phyloP scores from a whole-genome alignment of 257 asterid genomes.

The Solanum piurae region DNA sequence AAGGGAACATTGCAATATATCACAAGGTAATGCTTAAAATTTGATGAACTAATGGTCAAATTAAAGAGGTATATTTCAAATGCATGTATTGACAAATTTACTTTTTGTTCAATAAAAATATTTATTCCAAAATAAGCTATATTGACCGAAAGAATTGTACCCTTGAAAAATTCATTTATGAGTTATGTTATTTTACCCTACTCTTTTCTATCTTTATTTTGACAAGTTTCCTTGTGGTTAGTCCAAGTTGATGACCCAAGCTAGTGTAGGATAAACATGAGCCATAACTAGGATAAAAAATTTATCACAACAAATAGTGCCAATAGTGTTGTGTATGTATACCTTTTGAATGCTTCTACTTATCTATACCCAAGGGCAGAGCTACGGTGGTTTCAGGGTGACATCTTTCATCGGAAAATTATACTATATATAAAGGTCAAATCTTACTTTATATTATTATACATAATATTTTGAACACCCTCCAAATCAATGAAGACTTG shows the following conservation, averaged over 20 bases:
- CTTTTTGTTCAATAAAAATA: background rate
- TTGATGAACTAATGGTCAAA: background rate
- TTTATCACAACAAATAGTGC: background rate
- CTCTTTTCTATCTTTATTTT: background rate
- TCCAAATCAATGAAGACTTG: no score
- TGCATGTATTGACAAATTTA: background rate
- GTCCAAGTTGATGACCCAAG: background rate
- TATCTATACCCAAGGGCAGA: background rate
- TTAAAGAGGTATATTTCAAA: background rate
- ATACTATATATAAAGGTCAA: no score
- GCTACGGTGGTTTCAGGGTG: no score
- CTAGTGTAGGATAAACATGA: background rate
- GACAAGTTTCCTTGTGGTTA: background rate
- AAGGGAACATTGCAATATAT: background rate
- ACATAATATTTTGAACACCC: no score
- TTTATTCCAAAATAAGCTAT: no score
- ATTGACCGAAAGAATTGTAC: background rate
- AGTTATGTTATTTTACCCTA: background rate
- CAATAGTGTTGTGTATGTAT: background rate
- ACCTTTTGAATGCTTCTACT: background rate
- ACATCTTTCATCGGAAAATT: accelerated
- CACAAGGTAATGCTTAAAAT: background rate
- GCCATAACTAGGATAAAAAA: background rate
- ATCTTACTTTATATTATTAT: no score
- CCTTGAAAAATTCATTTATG: background rate